Base-by-base conservation (phyloP, 192 early-diverging fungal genomes). In the Bifiguratus adelaidae region DNA sequence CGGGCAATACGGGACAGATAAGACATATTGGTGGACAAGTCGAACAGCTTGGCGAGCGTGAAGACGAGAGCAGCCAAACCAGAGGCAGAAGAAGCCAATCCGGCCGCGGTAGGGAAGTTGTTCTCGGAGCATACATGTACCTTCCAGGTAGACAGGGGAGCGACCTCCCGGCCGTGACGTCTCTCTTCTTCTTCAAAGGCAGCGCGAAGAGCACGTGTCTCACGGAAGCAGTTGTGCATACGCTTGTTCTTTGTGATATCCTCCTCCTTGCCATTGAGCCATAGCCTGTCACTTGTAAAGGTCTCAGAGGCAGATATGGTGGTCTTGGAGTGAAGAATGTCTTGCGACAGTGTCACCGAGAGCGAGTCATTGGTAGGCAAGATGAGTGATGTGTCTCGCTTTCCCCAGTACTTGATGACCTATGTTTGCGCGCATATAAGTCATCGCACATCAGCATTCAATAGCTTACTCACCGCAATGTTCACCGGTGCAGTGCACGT, bases 51-150 rank as follows among this genome's bases (percentile, higher is more conserved):
- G 16, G 82, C 72, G 35, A 97, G 62, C 0, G 89, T 83, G 42
- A 80, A 91, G 22, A 92, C 89, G 41, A 99, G 69, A 51, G 88
- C 89, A 21, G 96, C 95, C 29, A 92, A 93, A 4, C 96, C 96
- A 20, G 88, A 88, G 9, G 96, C 96, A 7, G 89, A 92, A 35
- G 95, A 97, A 6, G 96, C 96, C 22, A 99, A 72, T 6, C 96
- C 96, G 1, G 96, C 96, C 19, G 96, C 96, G 4, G 96, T 99
- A 15, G 96, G 96, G 70, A 99, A 99, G 71, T 97, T 99, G 80
- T 99, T 99, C 50, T 85, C 87, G n/a, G 93, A 96, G 58, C 81
- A 85, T 33, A 99, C 80, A 52, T 89, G 90, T 41, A 97, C 58
- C n/a, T 62, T 42, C 58, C 74, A 81, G 24, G 52, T 47, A 0